A percentile compares a stretch with the other conserved stretches of the same genome.
phyloP scores from a whole-genome alignment of 2,329 filamentous ascomycete genomes.

The Cladosporium sp. region DNA sequence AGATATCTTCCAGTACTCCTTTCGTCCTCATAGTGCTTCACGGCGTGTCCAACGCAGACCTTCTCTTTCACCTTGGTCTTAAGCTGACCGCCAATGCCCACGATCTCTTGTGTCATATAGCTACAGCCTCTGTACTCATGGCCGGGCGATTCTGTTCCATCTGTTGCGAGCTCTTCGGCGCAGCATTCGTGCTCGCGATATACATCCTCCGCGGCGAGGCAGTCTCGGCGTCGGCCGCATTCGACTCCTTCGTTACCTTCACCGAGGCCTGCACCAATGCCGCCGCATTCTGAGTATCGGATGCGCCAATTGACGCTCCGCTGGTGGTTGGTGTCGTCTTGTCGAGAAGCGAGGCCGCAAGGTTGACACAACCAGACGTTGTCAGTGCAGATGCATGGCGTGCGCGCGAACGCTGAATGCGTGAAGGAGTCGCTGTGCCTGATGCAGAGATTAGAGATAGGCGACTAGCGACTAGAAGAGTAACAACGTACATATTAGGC shows the following conservation, averaged over 20 bases:
- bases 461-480: not conserved
- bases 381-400: slow-evolving; percentile 52
- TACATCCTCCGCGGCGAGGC: slow-evolving; percentile 68
- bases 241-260: slow-evolving; percentile 83
- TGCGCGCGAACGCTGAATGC: slow-evolving; percentile 46
- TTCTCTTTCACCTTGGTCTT: slow-evolving; percentile 84
- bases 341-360: slow-evolving; percentile 67
- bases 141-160: slow-evolving; percentile 29
- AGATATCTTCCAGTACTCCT: slow-evolving; percentile 59
- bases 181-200: slow-evolving; percentile 83
- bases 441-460: not conserved
- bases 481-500: not conserved
- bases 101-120: slow-evolving; percentile 81
- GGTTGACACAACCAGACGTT: slow-evolving; percentile 80
- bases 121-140: slow-evolving; percentile 55
- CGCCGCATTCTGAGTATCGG: slow-evolving; percentile 72
- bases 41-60: slow-evolving; percentile 73
- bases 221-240: slow-evolving; percentile 71
- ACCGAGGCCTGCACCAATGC: slow-evolving; percentile 78
- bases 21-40: slow-evolving; percentile 81
- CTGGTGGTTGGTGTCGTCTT: slow-evolving; percentile 52
- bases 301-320: slow-evolving; percentile 84
- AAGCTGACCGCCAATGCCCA: slow-evolving; percentile 80
- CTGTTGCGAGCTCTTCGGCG: slow-evolving; percentile 62
- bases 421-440: slow-evolving; percentile 26